Conservation (phyloP, 208 protist genomes). For the Acanthamoeba healyi region DNA sequence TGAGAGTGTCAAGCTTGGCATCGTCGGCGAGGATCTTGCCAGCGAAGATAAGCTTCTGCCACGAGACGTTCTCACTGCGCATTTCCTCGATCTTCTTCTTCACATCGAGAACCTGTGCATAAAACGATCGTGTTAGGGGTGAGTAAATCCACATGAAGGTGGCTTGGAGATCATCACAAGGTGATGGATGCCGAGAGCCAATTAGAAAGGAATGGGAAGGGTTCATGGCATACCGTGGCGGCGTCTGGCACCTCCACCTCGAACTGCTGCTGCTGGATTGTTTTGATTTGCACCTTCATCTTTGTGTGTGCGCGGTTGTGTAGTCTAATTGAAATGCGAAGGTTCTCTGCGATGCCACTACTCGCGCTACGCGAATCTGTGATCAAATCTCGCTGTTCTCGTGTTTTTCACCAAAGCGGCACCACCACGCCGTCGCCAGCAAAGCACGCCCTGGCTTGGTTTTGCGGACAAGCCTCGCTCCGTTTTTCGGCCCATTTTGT, state of each 20-base stretch:
- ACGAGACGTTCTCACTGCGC: neutral
- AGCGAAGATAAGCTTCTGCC: slow-evolving; percentile 68
- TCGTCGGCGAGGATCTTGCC: slow-evolving; percentile 66
- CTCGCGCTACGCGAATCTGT: too few relatives aligned
- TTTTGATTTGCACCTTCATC: slow-evolving; percentile 49
- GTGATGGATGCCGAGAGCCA: neutral
- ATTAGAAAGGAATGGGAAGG: neutral
- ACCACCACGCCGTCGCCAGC: neutral
- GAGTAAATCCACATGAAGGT: too few relatives aligned
- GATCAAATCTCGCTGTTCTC: neutral
- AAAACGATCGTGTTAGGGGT: too few relatives aligned
- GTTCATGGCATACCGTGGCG: slow-evolving; percentile 63
- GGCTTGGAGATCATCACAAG: too few relatives aligned
- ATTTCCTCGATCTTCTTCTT: slow-evolving; percentile 57
- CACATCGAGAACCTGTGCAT: slow-evolving; percentile 55
- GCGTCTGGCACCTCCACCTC: slow-evolving; percentile 3
- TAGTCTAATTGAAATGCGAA: too few relatives aligned
- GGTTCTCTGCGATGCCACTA: neutral
- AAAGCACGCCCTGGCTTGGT: neutral
- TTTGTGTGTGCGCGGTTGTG: neutral
- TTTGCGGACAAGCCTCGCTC: too few relatives aligned
- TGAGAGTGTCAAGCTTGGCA: slow-evolving; percentile 25
- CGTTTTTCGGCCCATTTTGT: neutral
- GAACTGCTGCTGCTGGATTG: slow-evolving; percentile 47
- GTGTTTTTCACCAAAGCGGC: slow-evolving; percentile 36